Percentiles rank a stretch among this genome's conserved stretches.
phyloP scores from a whole-genome alignment of 78 protist species.

The Fonticula alba region DNA sequence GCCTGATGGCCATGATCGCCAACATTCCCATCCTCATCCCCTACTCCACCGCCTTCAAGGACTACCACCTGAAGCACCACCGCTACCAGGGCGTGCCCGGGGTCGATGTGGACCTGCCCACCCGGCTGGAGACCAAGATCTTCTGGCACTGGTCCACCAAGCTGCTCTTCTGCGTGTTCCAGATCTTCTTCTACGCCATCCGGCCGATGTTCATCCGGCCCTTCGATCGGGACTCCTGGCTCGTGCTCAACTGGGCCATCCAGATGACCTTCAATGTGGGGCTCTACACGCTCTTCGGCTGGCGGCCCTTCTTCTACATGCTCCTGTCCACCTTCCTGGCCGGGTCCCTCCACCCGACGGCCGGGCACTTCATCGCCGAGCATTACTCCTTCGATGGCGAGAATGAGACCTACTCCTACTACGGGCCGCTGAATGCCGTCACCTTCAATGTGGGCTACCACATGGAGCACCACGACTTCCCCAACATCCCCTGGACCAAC shows the following conservation, averaged over 20 bases:
- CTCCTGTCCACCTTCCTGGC: slow-evolving; percentile 33
- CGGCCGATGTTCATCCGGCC: slow-evolving; percentile 42
- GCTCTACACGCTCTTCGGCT: slow-evolving; percentile 22
- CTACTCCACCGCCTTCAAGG: slow-evolving; percentile 36
- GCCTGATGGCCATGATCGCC: slow-evolving; percentile 26
- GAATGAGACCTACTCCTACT: slow-evolving; percentile 74
- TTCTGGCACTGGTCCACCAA: slow-evolving; percentile 19
- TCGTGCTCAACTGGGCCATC: slow-evolving; percentile 22
- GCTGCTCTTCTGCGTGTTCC: slow-evolving; percentile 30
- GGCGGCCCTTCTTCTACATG: slow-evolving; percentile 25
- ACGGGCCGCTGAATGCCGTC: slow-evolving; percentile 48
- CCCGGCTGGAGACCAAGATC: slow-evolving; percentile 23
- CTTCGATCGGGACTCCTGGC: slow-evolving; percentile 18
- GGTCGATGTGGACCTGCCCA: slow-evolving; percentile 62
- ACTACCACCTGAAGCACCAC: slow-evolving; percentile 59
- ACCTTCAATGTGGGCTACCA: slow-evolving; percentile 76
- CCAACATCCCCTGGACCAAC: slow-evolving; percentile 40
- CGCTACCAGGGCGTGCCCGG: slow-evolving; percentile 24
- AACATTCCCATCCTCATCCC: slow-evolving; percentile 56
- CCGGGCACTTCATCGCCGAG: slow-evolving; percentile 74
- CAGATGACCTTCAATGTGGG: slow-evolving; percentile 10
- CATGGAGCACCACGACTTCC: slow-evolving; percentile 85
- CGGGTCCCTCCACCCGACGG: slow-evolving; percentile 47
- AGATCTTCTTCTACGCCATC: slow-evolving; percentile 44
- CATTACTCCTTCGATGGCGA: slow-evolving; percentile 41